Base-by-base conservation (phyloP, 441 rosid genomes). In the Erodium chrysanthum region DNA sequence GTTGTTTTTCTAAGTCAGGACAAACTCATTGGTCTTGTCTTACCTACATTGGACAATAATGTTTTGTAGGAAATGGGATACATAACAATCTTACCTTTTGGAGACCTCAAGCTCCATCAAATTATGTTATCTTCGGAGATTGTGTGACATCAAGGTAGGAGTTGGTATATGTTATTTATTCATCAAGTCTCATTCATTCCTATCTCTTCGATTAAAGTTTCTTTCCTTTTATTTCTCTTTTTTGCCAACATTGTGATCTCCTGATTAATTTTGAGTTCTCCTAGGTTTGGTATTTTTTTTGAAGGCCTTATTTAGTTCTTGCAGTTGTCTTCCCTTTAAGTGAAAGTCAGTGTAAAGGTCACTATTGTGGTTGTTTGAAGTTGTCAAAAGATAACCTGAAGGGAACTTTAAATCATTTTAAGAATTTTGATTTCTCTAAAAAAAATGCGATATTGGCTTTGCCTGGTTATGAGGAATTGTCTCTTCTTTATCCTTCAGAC, bases 61-160 rank as follows among this genome's bases (percentile, higher is more conserved):
- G 46, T 52, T 70, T 22, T 80, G 79, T 91, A 96, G 99, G 85
- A 77, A 88, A 81, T 80, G 96, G 94, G 60, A 79, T 86, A 21
- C 76, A 68, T 78, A 88, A 86, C 78, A 86, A 83, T 66, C 96
- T 96, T 68, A 90, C 99, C 65, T 84, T 96, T 78, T 96, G 99
- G 99, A 88, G 99, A 80, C 96, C 99, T 71, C 90, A 79, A 66
- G 96, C 98, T 79, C 98, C 99, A 50, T 75, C 97, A 52, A 90
- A 92, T 77, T 96, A 90, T 86, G 98, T 90, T 78, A 88, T 90
- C 70, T 72, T 96, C 76, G 99, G 99, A 77, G 99, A 96, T 73
- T 96, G 98, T 79, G 94, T 92, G 84, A 96, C 98, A 27, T 90
- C 99, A 75, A 90, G 96, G 99, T 92, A 81, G 82, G 20, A 73